These are phyloP conservation scores for Hypoxylon fuscum DNA, from an alignment of 495 filamentous ascomycete species.

Conservation along the genomic window DNA sequence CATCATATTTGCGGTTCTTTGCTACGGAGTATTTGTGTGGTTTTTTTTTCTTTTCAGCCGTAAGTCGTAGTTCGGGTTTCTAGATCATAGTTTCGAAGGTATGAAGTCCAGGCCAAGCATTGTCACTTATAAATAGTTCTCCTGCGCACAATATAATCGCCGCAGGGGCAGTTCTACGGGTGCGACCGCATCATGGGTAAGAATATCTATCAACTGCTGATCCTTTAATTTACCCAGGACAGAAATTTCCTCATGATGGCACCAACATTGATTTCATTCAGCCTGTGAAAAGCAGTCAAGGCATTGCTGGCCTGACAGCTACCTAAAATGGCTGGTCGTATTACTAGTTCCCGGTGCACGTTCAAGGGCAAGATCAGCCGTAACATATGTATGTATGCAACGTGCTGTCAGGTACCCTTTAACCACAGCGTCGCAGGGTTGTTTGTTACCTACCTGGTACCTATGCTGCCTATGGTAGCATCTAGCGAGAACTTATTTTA, in stretches of 20 bases:
- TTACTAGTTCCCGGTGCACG: conserved; percentile 15
- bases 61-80: not conserved
- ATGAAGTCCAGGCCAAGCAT: conserved; percentile 5
- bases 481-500: too few species aligned
- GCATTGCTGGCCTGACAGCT: not conserved
- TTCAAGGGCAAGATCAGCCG: conserved; percentile 29
- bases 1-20: conserved; percentile 17
- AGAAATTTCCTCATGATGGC: not conserved
- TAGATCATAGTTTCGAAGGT: not conserved
- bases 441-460: too few species aligned
- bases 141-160: not conserved
- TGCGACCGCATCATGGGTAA: conserved; percentile 6
- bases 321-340: conserved; percentile 21
- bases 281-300: conserved; percentile 13
- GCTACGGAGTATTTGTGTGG: not conserved
- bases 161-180: not conserved
- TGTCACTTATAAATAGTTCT: conserved; percentile 5
- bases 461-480: too few species aligned
- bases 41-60: not conserved
- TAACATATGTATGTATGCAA: conserved; percentile 3
- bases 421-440: conserved; percentile 9
- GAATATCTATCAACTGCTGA: conserved; percentile 14
- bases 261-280: conserved; percentile 5
- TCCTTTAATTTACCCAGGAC: conserved; percentile 32
- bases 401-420: conserved; percentile 22